Conservation (phyloP, 495 filamentous ascomycete species). For the Clohesyomyces aquaticus region DNA sequence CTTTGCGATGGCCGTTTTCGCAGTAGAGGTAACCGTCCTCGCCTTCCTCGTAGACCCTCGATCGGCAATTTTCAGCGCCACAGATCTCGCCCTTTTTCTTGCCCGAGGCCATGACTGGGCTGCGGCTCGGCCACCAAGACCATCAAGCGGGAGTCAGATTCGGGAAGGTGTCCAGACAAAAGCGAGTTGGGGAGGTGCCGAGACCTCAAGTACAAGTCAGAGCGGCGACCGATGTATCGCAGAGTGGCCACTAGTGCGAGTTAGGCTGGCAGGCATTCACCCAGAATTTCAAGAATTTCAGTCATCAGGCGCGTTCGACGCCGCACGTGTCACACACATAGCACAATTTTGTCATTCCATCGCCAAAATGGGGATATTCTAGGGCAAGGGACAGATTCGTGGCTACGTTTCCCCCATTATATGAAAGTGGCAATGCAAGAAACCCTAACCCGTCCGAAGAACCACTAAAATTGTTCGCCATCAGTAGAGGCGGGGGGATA, state of each 20-base stretch:
- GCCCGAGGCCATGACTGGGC: constrained; percentile 9
- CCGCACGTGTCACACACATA: too few relatives aligned
- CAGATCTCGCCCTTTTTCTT: constrained; percentile 30
- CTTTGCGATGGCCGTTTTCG: constrained; percentile 57
- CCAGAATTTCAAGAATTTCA: background rate
- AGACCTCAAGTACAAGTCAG: too few relatives aligned
- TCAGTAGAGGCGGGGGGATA: constrained; percentile 31
- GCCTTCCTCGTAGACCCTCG: constrained; percentile 53
- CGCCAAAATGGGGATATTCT: constrained; percentile 28
- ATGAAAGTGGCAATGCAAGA: constrained; percentile 40
- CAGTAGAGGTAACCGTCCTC: constrained; percentile 57
- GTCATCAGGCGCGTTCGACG: too few relatives aligned
- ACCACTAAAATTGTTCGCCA: constrained; percentile 30
- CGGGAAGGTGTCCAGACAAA: background rate
- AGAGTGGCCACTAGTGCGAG: background rate
- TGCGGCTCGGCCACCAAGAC: background rate
- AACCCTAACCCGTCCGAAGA: constrained; percentile 40
- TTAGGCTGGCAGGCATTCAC: background rate
- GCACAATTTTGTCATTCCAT: constrained; percentile 28
- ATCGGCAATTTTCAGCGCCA: constrained; percentile 52
- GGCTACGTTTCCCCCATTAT: constrained; percentile 34
- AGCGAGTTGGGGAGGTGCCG: background rate
- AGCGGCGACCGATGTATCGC: too few relatives aligned
- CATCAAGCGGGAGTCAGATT: background rate
- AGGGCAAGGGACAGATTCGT: constrained; percentile 32